Conservation (phyloP, 768 basidiomycete species). For the Russula dissimulans region DNA sequence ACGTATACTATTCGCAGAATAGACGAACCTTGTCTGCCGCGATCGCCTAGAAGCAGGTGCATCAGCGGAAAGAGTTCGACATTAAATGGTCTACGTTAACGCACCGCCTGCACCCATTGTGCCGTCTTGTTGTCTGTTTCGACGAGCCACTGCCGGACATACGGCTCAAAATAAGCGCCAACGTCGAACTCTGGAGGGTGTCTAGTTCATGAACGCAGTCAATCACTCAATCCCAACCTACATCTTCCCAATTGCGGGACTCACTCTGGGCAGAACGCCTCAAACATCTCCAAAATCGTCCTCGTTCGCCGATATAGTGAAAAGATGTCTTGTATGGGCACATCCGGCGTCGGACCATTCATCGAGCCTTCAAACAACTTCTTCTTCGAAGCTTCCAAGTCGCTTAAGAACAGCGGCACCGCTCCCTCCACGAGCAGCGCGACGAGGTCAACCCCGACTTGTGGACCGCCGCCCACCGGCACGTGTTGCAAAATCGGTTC, state of each 20-base stretch:
- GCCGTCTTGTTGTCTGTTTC: constrained; percentile 83
- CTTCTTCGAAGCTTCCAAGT: constrained; percentile 61
- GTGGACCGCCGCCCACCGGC: not conserved
- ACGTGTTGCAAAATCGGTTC: constrained; percentile 73
- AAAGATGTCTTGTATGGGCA: constrained; percentile 87
- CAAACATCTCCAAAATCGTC: constrained; percentile 67
- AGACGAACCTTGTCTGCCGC: constrained; percentile 62
- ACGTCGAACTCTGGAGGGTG: constrained; percentile 57
- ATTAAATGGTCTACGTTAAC: constrained; percentile 25
- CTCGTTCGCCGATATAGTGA: constrained; percentile 73
- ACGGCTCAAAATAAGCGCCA: constrained; percentile 73
- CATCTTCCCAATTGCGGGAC: constrained; percentile 23
- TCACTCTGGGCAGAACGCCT: constrained; percentile 73
- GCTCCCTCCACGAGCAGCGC: constrained; percentile 61
- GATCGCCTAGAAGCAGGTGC: constrained; percentile 47
- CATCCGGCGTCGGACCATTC: constrained; percentile 80
- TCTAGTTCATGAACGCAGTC: constrained; percentile 28
- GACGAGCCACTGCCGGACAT: constrained; percentile 81
- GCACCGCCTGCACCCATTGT: constrained; percentile 88
- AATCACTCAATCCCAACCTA: not conserved
- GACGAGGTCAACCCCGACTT: constrained; percentile 52
- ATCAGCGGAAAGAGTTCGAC: not conserved
- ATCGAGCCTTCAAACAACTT: constrained; percentile 72
- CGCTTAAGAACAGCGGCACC: constrained; percentile 56
- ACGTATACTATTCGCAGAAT: not conserved